Evolutionary conservation across 208 protist species (phyloP), one percentile per base, ranked within the genome.

Genomic region (Tritrichomonas foetus): DNA sequence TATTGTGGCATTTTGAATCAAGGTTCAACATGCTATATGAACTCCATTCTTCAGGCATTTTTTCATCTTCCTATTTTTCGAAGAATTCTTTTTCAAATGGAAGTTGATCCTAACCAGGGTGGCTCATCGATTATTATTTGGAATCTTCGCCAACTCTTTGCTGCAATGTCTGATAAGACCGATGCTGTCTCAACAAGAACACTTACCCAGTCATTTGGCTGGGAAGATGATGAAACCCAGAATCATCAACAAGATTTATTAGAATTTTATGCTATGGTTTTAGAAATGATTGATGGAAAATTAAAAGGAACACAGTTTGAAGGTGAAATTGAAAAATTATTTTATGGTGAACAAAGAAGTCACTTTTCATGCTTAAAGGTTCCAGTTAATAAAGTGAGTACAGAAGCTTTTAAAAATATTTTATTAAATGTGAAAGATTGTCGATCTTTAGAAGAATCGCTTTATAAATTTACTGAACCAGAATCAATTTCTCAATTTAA

Each of bases 1-100:
- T 97, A 93, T 94, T 96, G 97, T 25, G 97, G 97, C 44, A 93
- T 98, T 33, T 94, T 95, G 64, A 98, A 98, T 93, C 97, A 97
- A 95, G 97, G 97, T 36, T 97, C 97, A 20, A 98, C 97, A 61
- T 98, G 97, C 95, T 98, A 98, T 95, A 96, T 98, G 95, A 98
- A 98, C 94, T 97, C 96, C 2, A 93, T 98, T 2, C 94, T 98
- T 41, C 97, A 98, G 93, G 94, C 96, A 9, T 94, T 98, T 0
- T 97, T 94, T 94, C 96, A 97, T 84, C 97, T 97, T 27, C 93
- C 95, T 47, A 93, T 93, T 22, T 97, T 97, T 25, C 74, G 92
- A 36, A 2, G 74, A 3, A 16, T 84, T 33, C 3, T 66, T 5
- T 49, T 72, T 93, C 61, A 50, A 78, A 75, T 82, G 69, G 33